phyloP scores from a whole-genome alignment of 371 early-diverging fungal species.

The Zopfochytrium polystomum region DNA sequence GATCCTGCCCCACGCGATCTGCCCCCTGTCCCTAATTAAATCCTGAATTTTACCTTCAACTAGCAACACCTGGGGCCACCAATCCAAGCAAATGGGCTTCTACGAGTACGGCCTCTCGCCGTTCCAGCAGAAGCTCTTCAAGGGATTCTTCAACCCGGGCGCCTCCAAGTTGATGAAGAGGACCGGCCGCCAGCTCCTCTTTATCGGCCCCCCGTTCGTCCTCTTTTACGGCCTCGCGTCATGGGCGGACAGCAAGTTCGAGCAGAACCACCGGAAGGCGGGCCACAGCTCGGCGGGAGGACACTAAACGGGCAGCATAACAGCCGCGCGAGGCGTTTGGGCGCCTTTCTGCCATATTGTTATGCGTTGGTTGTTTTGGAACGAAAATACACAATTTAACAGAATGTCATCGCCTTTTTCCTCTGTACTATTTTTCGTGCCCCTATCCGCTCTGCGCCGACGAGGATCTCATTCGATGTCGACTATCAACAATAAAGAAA shows the following conservation, averaged over 20 bases:
- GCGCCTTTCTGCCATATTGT: not conserved
- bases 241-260: slow-evolving; percentile 46
- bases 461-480: too few species aligned
- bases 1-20: too few species aligned
- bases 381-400: too few species aligned
- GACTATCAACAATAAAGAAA: too few species aligned
- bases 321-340: not conserved
- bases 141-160: slow-evolving; percentile 50
- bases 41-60: too few species aligned
- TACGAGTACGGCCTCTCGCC: slow-evolving; percentile 48
- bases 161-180: slow-evolving; percentile 29
- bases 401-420: too few species aligned
- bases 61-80: too few species aligned
- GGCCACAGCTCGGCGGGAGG: slow-evolving; percentile 22
- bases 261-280: slow-evolving; percentile 47
- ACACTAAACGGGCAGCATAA: slow-evolving; percentile 8
- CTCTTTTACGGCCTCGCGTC: slow-evolving; percentile 34
- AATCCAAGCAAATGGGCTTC: slow-evolving; percentile 34
- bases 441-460: too few species aligned
- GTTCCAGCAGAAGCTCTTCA: slow-evolving; percentile 45
- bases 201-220: slow-evolving; percentile 39
- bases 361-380: not conserved
- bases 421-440: too few species aligned
- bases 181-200: slow-evolving; percentile 28
- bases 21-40: too few species aligned